Evolutionary conservation across 345 rosid genomes (phyloP).

Genomic region (Euphorbia lathyris): DNA sequence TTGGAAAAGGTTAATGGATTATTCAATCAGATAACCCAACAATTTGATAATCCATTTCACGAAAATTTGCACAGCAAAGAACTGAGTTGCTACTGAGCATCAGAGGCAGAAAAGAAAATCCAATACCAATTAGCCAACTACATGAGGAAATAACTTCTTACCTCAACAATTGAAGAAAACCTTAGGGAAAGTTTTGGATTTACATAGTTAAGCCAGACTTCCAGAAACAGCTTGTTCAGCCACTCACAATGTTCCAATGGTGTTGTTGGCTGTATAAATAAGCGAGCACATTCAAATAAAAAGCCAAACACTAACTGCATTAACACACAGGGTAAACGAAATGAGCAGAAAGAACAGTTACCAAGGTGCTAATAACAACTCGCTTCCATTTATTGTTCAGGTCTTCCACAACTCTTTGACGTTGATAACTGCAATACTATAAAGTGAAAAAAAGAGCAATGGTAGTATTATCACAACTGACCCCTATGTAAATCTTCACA

Average conservation of each 20-base stretch:
- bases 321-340: conserved; percentile 9
- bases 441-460: conserved; percentile 4
- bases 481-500: background rate
- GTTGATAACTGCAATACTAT: conserved; percentile 77
- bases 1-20: conserved; percentile 2
- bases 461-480: background rate
- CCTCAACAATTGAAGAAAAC: conserved; percentile 81
- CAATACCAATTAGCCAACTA: background rate
- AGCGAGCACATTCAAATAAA: conserved; percentile 2
- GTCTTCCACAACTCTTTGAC: conserved; percentile 64
- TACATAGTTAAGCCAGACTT: conserved; percentile 71
- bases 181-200: conserved; percentile 65
- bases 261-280: conserved; percentile 59
- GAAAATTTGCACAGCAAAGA: background rate
- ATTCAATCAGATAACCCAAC: background rate
- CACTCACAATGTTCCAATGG: conserved; percentile 95
- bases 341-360: conserved; percentile 20
- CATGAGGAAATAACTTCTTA: conserved; percentile 27
- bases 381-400: conserved; percentile 81
- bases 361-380: conserved; percentile 54
- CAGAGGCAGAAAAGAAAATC: background rate
- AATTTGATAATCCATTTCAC: conserved; percentile 5
- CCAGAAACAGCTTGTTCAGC: conserved; percentile 81
- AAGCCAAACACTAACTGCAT: conserved; percentile 2
- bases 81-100: background rate